These are phyloP conservation scores for Hibiscus trionum DNA, from an alignment of 345 rosid species.

Conservation along the genomic window DNA sequence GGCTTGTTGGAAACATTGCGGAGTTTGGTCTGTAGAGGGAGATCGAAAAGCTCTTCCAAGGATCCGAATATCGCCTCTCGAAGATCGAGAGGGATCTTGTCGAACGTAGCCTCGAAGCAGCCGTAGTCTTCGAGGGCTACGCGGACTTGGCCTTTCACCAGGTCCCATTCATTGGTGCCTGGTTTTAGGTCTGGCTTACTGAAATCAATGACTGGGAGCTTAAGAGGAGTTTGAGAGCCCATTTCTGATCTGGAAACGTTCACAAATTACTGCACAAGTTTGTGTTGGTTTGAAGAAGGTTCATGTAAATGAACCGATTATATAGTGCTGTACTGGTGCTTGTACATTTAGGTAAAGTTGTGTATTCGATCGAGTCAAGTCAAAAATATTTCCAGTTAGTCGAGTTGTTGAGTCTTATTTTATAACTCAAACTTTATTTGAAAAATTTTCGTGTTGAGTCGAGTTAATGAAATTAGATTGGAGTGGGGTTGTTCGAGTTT, in stretches of 20 bases:
- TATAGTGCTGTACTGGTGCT: background rate
- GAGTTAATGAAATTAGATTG: too few relatives aligned
- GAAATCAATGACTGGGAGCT: slow-evolving; percentile 46
- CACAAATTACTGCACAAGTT: background rate
- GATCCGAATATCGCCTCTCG: background rate
- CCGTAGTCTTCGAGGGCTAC: background rate
- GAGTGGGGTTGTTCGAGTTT: too few relatives aligned
- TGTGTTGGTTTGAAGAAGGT: background rate
- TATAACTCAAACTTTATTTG: too few relatives aligned
- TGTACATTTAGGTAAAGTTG: background rate
- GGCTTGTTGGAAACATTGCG: slow-evolving; percentile 42
- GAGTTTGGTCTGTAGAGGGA: slow-evolving; percentile 45
- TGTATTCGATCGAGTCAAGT: too few relatives aligned
- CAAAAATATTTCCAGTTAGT: too few relatives aligned
- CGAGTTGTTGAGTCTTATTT: too few relatives aligned
- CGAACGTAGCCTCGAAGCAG: background rate
- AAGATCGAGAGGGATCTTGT: background rate
- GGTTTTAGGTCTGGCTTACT: slow-evolving; percentile 26
- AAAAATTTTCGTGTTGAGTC: too few relatives aligned
- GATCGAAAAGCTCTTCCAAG: slow-evolving; percentile 46
- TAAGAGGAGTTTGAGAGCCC: slow-evolving; percentile 31
- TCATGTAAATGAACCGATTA: background rate
- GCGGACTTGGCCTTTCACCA: slow-evolving; percentile 17
- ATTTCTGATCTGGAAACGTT: slow-evolving; percentile 12
- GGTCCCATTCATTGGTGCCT: slow-evolving; percentile 39